A percentile compares a stretch with the other conserved stretches of the same genome.
Evolutionary conservation across 1,139 yeast genomes (phyloP).

Genomic region (Pichiaceae sp.): DNA sequence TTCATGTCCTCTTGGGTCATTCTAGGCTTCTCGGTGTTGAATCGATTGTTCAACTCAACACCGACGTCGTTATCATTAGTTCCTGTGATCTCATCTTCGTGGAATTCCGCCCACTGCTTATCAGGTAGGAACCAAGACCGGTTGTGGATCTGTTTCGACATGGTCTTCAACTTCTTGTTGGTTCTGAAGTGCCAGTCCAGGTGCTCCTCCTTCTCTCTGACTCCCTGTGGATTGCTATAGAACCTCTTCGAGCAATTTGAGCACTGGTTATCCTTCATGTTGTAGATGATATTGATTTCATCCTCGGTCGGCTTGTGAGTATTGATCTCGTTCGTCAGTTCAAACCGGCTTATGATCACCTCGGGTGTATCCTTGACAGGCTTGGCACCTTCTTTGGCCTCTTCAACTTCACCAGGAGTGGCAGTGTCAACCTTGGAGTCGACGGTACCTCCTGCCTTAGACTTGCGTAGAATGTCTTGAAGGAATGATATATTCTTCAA

Average conservation of each 20-base stretch:
- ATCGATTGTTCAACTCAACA: slow-evolving; percentile 12
- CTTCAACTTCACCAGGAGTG: not conserved
- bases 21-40: slow-evolving; percentile 6
- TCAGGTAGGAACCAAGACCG: slow-evolving; percentile 79
- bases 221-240: slow-evolving; percentile 52
- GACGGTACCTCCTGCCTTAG: slow-evolving; percentile 1
- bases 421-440: not conserved
- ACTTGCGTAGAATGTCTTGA: slow-evolving; percentile 16
- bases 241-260: slow-evolving; percentile 87
- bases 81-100: slow-evolving; percentile 42
- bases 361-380: slow-evolving; percentile 7
- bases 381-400: not conserved
- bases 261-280: slow-evolving; percentile 70
- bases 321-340: slow-evolving; percentile 28
- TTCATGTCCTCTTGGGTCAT: slow-evolving; percentile 18
- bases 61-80: slow-evolving; percentile 11
- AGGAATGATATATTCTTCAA: slow-evolving; percentile 16
- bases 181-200: slow-evolving; percentile 96
- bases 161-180: slow-evolving; percentile 63
- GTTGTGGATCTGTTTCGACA: slow-evolving; percentile 47
- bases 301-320: slow-evolving; percentile 26
- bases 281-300: slow-evolving; percentile 38
- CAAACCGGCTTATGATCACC: slow-evolving; percentile 14
- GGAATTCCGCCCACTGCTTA: slow-evolving; percentile 66
- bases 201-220: slow-evolving; percentile 49